Conservation (phyloP, 1,284 basidiomycete species). For the Ganoderma boninense region DNA sequence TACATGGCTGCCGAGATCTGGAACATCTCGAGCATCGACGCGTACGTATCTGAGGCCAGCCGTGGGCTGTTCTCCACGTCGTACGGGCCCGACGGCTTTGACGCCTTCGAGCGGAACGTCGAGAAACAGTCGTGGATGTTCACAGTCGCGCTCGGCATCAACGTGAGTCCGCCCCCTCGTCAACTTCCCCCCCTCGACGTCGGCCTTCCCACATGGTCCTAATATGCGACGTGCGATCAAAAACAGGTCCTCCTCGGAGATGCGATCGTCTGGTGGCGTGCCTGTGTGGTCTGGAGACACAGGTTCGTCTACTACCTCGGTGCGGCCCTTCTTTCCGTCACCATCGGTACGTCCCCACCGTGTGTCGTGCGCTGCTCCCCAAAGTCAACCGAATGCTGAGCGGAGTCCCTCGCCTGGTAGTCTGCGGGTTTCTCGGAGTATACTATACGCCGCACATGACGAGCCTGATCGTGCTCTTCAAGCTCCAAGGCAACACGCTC, state of each 20-base stretch:
- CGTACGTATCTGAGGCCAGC: not conserved
- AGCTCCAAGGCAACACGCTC: not conserved
- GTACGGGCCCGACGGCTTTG: not conserved
- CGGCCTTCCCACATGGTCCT: no score
- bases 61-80: not conserved
- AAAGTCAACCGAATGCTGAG: not conserved
- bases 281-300: slow-evolving; percentile 1
- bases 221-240: no score
- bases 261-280: slow-evolving; percentile 17
- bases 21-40: not conserved
- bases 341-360: not conserved
- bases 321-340: not conserved
- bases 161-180: not conserved
- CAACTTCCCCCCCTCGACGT: no score
- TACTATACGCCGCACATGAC: not conserved
- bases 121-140: not conserved
- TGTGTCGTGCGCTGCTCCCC: no score
- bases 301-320: not conserved
- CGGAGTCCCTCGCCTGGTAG: not conserved
- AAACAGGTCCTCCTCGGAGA: slow-evolving; percentile 5
- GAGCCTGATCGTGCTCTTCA: not conserved
- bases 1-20: slow-evolving; percentile 4
- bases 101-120: not conserved
- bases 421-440: slow-evolving; percentile 4
- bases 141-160: slow-evolving; percentile 5